Percentiles rank a stretch among this genome's conserved stretches.
Conservation (phyloP, 2,329 filamentous ascomycete genomes). For the Talaromyces sp. region DNA sequence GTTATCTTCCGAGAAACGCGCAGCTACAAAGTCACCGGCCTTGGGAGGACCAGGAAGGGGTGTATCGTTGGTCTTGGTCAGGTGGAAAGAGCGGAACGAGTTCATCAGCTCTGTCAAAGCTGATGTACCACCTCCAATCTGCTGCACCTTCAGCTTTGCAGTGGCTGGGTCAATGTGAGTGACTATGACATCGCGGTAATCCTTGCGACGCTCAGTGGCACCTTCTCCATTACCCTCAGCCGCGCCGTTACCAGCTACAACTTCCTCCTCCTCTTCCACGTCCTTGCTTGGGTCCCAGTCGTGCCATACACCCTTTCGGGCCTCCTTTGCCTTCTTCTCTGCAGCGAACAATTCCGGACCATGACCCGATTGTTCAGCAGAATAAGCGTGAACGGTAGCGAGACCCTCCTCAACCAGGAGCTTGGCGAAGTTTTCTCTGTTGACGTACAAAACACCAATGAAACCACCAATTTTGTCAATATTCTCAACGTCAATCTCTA, state of each 20-base stretch:
- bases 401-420: slow-evolving; percentile 89
- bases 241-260: slow-evolving; percentile 47
- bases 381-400: slow-evolving; percentile 88
- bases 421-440: slow-evolving; percentile 94
- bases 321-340: slow-evolving; percentile 85
- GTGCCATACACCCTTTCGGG: slow-evolving; percentile 82
- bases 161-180: slow-evolving; percentile 78
- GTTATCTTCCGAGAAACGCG: slow-evolving; percentile 82
- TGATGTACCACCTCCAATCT: slow-evolving; percentile 80
- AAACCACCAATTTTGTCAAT: slow-evolving; percentile 97
- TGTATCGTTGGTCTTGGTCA: slow-evolving; percentile 75
- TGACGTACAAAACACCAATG: slow-evolving; percentile 90
- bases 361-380: slow-evolving; percentile 91
- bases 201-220: slow-evolving; percentile 62
- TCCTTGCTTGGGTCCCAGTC: slow-evolving; percentile 92
- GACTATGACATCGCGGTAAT: slow-evolving; percentile 91
- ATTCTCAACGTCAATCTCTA: slow-evolving; percentile 91
- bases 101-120: slow-evolving; percentile 84
- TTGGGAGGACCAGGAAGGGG: slow-evolving; percentile 75
- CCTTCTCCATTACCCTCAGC: slow-evolving; percentile 56
- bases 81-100: slow-evolving; percentile 85
- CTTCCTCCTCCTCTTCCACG: slow-evolving; percentile 55
- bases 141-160: slow-evolving; percentile 83
- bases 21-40: slow-evolving; percentile 85
- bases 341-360: slow-evolving; percentile 81